phyloP scores from a whole-genome alignment of 2,329 filamentous ascomycete species.

The Nemania diffusa region DNA sequence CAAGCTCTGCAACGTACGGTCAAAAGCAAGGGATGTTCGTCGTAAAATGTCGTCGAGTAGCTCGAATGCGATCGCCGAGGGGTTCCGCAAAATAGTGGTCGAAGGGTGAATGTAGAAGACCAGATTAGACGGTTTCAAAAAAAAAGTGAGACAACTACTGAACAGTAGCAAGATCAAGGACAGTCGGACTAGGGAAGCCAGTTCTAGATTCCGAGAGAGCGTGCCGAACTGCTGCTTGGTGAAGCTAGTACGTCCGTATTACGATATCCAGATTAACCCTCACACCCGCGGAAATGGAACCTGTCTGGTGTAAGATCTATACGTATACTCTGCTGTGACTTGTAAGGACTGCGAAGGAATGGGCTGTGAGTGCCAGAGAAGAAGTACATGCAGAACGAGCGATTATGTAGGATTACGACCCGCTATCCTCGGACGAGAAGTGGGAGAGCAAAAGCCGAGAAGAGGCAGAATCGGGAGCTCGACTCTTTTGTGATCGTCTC shows the following conservation, averaged over 20 bases:
- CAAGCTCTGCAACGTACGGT: background rate
- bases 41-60: slow-evolving; percentile 7
- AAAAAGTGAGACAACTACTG: background rate
- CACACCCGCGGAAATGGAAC: background rate
- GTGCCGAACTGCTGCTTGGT: slow-evolving; percentile 8
- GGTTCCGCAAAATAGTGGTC: slow-evolving; percentile 2
- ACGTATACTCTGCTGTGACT: background rate
- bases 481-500: slow-evolving; percentile 34
- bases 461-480: slow-evolving; percentile 14
- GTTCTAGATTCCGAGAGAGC: slow-evolving; percentile 2
- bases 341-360: background rate
- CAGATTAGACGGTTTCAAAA: slow-evolving; percentile 14
- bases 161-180: slow-evolving; percentile 1
- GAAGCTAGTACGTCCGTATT: slow-evolving; percentile 5
- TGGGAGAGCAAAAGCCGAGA: slow-evolving; percentile 3
- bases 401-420: slow-evolving; percentile 14
- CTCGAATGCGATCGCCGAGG: slow-evolving; percentile 20
- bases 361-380: background rate
- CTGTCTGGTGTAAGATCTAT: background rate
- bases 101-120: background rate
- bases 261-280: slow-evolving; percentile 6
- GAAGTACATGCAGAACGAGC: slow-evolving; percentile 10
- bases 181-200: slow-evolving; percentile 1
- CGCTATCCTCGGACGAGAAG: slow-evolving; percentile 8
- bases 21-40: slow-evolving; percentile 15